Evolutionary conservation across 148 eudicot genomes (phyloP).

Genomic region (Mesembryanthemum crystallinum): DNA sequence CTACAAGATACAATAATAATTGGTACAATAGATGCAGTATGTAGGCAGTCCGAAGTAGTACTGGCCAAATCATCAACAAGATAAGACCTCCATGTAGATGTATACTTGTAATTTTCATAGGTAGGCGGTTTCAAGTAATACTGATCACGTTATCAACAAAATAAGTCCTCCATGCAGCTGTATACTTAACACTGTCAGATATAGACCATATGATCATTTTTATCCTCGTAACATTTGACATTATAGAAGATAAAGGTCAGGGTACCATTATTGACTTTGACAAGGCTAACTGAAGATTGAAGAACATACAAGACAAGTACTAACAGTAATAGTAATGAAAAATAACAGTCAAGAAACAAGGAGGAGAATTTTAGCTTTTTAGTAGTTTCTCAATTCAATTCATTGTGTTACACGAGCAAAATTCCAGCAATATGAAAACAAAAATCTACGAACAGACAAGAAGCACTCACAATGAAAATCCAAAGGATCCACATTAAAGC

Average conservation of each 20-base stretch:
- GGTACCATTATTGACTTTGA: background rate
- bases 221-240: background rate
- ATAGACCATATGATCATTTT: background rate
- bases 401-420: background rate
- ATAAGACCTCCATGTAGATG: background rate
- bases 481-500: background rate
- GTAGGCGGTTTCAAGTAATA: background rate
- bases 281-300: background rate
- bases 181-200: background rate
- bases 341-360: background rate
- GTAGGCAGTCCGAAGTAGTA: background rate
- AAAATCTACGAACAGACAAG: background rate
- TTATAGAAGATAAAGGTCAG: background rate
- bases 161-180: background rate
- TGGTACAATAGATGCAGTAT: background rate
- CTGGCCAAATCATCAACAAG: background rate
- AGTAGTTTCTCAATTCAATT: background rate
- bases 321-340: background rate
- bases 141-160: background rate
- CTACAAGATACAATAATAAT: background rate
- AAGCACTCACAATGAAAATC: background rate
- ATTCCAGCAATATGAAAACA: conserved; percentile 1
- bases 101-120: background rate
- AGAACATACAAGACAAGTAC: background rate
- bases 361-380: background rate